phyloP scores from a whole-genome alignment of 2,329 filamentous ascomycete species.

The Arthroderma uncinatum region DNA sequence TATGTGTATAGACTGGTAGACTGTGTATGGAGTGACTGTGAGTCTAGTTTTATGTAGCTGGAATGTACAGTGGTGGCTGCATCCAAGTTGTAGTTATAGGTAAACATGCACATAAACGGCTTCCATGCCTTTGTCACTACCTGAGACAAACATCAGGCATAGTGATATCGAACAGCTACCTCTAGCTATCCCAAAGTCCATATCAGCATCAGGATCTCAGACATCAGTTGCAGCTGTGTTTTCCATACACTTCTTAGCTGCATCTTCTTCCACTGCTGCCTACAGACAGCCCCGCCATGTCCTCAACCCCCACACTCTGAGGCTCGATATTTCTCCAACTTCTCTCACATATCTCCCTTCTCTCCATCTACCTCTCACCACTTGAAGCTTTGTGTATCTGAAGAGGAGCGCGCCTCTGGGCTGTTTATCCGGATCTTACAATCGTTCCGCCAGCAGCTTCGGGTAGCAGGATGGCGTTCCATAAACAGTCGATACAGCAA shows the following conservation, averaged over 20 bases:
- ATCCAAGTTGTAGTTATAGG: background rate
- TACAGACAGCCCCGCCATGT: background rate
- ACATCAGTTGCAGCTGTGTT: background rate
- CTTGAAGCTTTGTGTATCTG: background rate
- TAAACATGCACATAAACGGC: too few relatives aligned
- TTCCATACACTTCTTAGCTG: background rate
- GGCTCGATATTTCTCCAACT: background rate
- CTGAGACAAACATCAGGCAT: too few relatives aligned
- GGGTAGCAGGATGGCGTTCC: conserved; percentile 11
- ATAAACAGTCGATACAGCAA: conserved; percentile 11
- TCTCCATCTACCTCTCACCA: background rate
- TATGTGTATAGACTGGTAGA: background rate
- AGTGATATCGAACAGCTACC: too few relatives aligned
- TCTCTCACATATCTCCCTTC: too few relatives aligned
- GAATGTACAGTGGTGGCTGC: too few relatives aligned
- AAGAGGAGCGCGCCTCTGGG: background rate
- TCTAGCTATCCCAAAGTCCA: background rate
- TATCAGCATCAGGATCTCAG: background rate
- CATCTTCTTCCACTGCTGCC: background rate
- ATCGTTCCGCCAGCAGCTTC: background rate
- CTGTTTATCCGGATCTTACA: background rate
- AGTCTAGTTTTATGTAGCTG: too few relatives aligned
- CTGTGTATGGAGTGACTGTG: background rate
- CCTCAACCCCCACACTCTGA: background rate
- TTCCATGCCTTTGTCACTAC: too few relatives aligned